phyloP scores from a whole-genome alignment of 495 filamentous ascomycete species.

The Aspergillus leporis region DNA sequence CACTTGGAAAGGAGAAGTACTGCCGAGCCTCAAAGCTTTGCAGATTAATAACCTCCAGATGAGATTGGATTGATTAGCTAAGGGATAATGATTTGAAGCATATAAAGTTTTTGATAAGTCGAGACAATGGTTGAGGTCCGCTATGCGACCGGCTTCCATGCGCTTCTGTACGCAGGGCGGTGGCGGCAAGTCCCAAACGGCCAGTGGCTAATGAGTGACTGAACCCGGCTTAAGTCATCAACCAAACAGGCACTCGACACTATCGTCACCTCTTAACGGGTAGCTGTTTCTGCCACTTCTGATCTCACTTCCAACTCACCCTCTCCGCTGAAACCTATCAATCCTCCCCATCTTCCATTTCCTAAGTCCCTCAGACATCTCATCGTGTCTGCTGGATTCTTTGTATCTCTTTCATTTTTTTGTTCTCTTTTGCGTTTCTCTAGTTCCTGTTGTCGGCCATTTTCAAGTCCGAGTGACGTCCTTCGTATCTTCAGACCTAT shows the following conservation, averaged over 20 bases:
- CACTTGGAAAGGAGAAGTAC: too few species aligned
- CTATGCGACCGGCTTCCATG: constrained; percentile 42
- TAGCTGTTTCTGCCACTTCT: constrained; percentile 32
- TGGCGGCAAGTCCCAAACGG: constrained; percentile 21
- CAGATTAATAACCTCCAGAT: too few species aligned
- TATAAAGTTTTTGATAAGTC: too few species aligned
- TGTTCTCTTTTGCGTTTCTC: constrained; percentile 3
- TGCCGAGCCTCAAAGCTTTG: too few species aligned
- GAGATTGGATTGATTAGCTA: too few species aligned
- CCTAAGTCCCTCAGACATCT: constrained; percentile 25
- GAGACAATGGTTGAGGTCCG: not conserved
- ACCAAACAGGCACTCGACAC: constrained; percentile 15
- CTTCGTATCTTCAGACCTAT: constrained; percentile 20
- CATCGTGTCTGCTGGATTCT: constrained; percentile 27
- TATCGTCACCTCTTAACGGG: constrained; percentile 48
- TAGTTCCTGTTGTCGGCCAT: constrained; percentile 17
- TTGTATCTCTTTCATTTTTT: constrained; percentile 4
- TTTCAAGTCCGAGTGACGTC: constrained; percentile 17
- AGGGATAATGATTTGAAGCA: too few species aligned
- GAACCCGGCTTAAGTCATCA: constrained; percentile 42
- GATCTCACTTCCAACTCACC: constrained; percentile 25
- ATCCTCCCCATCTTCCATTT: constrained; percentile 23
- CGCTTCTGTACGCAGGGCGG: constrained; percentile 33
- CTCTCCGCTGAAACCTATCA: constrained; percentile 18
- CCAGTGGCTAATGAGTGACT: constrained; percentile 18